A percentile compares a stretch with the other conserved stretches of the same genome.
Conservation (phyloP, 176 grass and related monocot species). For the Oryza meridionalis region DNA sequence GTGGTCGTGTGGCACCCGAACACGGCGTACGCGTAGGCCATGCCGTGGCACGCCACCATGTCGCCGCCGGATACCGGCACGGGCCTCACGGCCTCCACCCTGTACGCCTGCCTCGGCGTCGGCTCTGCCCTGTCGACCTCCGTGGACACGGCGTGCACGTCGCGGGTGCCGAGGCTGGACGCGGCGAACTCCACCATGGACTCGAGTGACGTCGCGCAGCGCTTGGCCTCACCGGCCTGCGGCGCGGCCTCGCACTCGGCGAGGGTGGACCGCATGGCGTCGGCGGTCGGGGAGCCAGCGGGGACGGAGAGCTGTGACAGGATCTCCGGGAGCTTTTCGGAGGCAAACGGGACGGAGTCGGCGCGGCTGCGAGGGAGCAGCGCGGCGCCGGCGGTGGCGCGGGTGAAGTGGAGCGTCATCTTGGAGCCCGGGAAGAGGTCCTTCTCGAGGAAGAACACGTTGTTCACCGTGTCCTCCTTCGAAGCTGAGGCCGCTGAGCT, state of each 20-base stretch:
- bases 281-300: slow-evolving; percentile 18
- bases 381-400: too few relatives aligned
- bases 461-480: slow-evolving; percentile 17
- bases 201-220: slow-evolving; percentile 53
- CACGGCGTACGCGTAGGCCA: slow-evolving; percentile 50
- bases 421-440: slow-evolving; percentile 47
- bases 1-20: slow-evolving; percentile 49
- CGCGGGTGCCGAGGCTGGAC: slow-evolving; percentile 38
- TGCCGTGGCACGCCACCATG: slow-evolving; percentile 49
- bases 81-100: slow-evolving; percentile 26
- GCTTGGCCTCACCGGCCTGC: slow-evolving; percentile 27
- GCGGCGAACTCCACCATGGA: slow-evolving; percentile 56
- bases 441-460: slow-evolving; percentile 43
- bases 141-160: slow-evolving; percentile 34
- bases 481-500: background rate
- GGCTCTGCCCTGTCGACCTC: slow-evolving; percentile 4
- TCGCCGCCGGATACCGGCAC: background rate
- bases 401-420: slow-evolving; percentile 53
- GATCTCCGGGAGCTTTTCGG: slow-evolving; percentile 41
- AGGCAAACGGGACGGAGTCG: slow-evolving; percentile 43
- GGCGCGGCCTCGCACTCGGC: slow-evolving; percentile 37
- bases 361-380: background rate
- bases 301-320: slow-evolving; percentile 42
- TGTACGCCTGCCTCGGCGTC: slow-evolving; percentile 39
- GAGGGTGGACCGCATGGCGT: slow-evolving; percentile 39